Conservation (phyloP, 2,329 filamentous ascomycete genomes). For the Beauveria rudraprayagi region DNA sequence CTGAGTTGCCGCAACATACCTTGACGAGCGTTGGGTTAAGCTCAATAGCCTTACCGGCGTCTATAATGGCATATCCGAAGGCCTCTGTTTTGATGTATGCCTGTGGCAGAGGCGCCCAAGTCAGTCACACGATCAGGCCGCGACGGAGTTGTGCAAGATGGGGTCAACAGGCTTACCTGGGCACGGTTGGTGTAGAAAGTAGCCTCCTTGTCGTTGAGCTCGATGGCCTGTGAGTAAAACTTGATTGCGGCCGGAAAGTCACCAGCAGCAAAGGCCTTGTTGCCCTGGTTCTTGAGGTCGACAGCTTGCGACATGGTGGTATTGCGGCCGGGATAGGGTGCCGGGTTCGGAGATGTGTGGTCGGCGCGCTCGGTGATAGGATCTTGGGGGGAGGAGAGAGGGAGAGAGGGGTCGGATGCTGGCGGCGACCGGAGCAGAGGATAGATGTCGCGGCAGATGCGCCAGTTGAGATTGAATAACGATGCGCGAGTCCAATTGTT, state of each 20-base stretch:
- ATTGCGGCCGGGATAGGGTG: background rate
- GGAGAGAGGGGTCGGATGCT: background rate
- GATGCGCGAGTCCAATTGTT: conserved; percentile 1
- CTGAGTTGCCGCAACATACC: conserved; percentile 39
- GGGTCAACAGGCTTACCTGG: conserved; percentile 46
- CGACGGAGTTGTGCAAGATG: conserved; percentile 13
- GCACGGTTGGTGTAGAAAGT: conserved; percentile 93
- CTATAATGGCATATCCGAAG: conserved; percentile 85
- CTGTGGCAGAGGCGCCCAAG: conserved; percentile 36
- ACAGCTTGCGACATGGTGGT: conserved; percentile 51
- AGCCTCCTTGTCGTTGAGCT: conserved; percentile 71
- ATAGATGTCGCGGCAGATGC: background rate
- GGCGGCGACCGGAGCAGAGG: background rate
- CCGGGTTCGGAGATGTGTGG: background rate
- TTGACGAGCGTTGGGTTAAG: conserved; percentile 83
- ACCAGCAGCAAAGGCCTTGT: conserved; percentile 81
- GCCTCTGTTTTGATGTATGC: conserved; percentile 93
- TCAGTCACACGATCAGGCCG: conserved; percentile 39
- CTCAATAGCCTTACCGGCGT: conserved; percentile 86
- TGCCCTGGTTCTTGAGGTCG: conserved; percentile 86
- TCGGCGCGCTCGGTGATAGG: background rate
- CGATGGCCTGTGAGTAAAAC: conserved; percentile 81
- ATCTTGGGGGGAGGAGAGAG: background rate
- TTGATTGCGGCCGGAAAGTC: conserved; percentile 80
- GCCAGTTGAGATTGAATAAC: background rate